A percentile compares a stretch with the other conserved stretches of the same genome.
phyloP scores from a whole-genome alignment of 2,329 filamentous ascomycete genomes.

The Talaromyces atroroseus region DNA sequence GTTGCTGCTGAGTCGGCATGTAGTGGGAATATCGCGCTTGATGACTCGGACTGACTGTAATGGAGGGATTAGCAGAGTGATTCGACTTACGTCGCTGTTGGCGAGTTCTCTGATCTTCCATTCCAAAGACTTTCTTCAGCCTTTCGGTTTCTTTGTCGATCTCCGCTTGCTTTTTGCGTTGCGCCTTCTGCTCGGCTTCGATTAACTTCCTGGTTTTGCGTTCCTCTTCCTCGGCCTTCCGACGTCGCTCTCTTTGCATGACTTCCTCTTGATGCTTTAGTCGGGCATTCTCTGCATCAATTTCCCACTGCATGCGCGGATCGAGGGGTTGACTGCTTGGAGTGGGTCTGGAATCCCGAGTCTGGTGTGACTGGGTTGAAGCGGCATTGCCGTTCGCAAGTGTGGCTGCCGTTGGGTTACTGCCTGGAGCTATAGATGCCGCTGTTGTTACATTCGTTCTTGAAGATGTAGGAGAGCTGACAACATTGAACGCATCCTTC shows the following conservation, averaged over 20 bases:
- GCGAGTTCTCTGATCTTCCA: constrained; percentile 33
- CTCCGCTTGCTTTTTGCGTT: constrained; percentile 47
- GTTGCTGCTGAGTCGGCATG: constrained; percentile 20
- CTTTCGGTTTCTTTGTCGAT: constrained; percentile 75
- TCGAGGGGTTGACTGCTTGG: constrained; percentile 35
- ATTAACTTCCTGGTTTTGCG: constrained; percentile 49
- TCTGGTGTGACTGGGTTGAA: constrained; percentile 18
- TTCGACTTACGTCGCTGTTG: constrained; percentile 12
- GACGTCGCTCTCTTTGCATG: constrained; percentile 39
- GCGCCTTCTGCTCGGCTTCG: constrained; percentile 50
- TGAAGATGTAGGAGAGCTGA: constrained; percentile 13
- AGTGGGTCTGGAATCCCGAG: constrained; percentile 19
- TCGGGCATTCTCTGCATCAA: constrained; percentile 47
- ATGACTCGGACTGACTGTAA: constrained; percentile 9
- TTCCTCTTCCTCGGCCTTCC: constrained; percentile 47
- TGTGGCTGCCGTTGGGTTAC: not conserved
- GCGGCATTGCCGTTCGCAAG: not conserved
- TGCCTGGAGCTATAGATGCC: not conserved
- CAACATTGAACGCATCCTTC: constrained; percentile 72
- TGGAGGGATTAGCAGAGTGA: not conserved
- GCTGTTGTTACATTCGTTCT: constrained; percentile 9
- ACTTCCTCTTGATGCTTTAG: constrained; percentile 38
- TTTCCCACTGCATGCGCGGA: constrained; percentile 49
- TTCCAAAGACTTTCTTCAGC: constrained; percentile 55
- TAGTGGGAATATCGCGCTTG: constrained; percentile 11